Base-by-base conservation (phyloP, 495 filamentous ascomycete species). In the Rhypophila decipiens region DNA sequence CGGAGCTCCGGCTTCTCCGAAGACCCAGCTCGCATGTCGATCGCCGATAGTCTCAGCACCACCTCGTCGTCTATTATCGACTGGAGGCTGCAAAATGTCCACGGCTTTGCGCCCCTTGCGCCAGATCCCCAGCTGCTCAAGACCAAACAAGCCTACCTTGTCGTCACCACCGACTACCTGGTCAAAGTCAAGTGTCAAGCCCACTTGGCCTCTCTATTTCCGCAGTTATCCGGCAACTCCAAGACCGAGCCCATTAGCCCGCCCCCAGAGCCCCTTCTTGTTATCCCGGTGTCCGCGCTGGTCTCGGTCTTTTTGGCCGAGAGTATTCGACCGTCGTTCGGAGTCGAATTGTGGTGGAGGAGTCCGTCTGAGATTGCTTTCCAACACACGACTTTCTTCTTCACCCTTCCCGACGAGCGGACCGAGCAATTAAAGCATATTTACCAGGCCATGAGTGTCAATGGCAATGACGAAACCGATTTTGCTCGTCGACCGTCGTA, bases 91-190 rank as follows among this genome's bases (percentile, higher is more conserved):
- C 78, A 86, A 47, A 56, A 47, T 22, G 56, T 67, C 24, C 55
- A 64, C 35, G 61, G 60, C 15, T 78, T 85, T 64, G 88, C 88
- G 2, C 82, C 88, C 52, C 76, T 94, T 20, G 88, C 95, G 65
- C 84, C 84, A 1, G 87, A 86, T 27, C 79, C 83, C 22, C 80
- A 85, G 36, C 77, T 95, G 66, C 81, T 96, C 63, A 78, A 87
- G 61, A 85, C 87, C 61, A 90, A 87, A 68, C 86, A 80, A 57
- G 88, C 94, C 51, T 96, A 88, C 53, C 69, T 96, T 24, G 93
- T 96, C n/a, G 74, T 96, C 29, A 96, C 90, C 9, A 83, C 90
- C 39, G 80, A 80, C 20, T 84, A 95, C 63, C 62, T 98, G 33
- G 61, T 95, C 48, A 83, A 88, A 38, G 88, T 89, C 66, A 94